Base-by-base conservation (phyloP, 225 moss, liverwort and hornwort genomes). In the Marchantia paleacea region DNA sequence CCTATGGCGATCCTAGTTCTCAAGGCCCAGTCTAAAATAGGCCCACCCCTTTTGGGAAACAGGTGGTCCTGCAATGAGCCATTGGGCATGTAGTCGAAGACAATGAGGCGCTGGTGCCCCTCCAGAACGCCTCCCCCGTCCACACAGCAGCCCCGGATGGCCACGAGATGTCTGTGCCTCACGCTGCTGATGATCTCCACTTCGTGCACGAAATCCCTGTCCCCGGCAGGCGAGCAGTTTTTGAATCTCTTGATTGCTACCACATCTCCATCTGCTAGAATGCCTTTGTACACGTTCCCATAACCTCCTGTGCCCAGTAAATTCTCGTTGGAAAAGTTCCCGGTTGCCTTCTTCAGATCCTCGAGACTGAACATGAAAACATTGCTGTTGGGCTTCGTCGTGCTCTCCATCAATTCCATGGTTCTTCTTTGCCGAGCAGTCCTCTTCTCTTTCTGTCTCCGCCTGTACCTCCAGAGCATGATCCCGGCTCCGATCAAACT, bases 181-280 rank as follows among this genome's bases (percentile, higher is more conserved):
- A 92, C 91, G 29, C 94, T 91, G 7, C 94, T 93, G 39, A 97
- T 85, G 55, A 95, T 89, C 75, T 93, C 90, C 73, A 95, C 91
- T 71, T 95, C 95, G 63, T 95, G 93, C 51, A 95, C 86, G 29
- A 97, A 92, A 84, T 93, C 91, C 54, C 80, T 83, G 87, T 97
- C 94, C 71, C 93, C 97, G 10, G 89, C 89, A 31, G 92, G 95
- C 69, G 90, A 90, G 76, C 81, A 90, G 75, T 93, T 87, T 80
- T 97, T 97, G 52, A 93, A 97, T 72, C 93, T 85, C 82, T 96
- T 94, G 75, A 96, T 88, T 55, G 94, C 96, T 13, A 96, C 92
- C 16, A 88, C 87, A 81, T 89, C 89, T 10, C 95, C 95, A 20
- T 89, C 85, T 25, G 70, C 76, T 78, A 96, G 62, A 26, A 89